A percentile compares a stretch with the other conserved stretches of the same genome.
Evolutionary conservation across 2,329 filamentous ascomycete genomes (phyloP).

Genomic region (Talaromyces sp.): DNA sequence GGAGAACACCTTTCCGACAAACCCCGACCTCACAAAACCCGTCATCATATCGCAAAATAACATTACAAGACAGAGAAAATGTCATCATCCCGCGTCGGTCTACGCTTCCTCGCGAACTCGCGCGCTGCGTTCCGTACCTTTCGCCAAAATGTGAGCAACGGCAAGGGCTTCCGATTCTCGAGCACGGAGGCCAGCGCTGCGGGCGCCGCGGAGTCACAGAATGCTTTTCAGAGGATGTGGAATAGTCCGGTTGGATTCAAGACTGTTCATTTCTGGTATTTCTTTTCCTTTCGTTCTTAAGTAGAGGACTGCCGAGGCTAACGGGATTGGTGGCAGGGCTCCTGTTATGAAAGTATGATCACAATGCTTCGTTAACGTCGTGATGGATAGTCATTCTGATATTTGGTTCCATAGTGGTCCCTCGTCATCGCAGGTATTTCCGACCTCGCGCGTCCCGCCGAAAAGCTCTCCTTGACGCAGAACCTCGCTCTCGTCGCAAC

Average conservation of each 20-base stretch:
- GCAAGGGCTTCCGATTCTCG: slow-evolving; percentile 63
- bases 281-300: neutral
- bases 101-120: slow-evolving; percentile 56
- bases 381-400: neutral
- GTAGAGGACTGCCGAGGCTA: neutral
- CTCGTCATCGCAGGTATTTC: slow-evolving; percentile 88
- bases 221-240: slow-evolving; percentile 72
- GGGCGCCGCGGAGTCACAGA: slow-evolving; percentile 42
- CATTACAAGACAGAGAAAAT: slow-evolving; percentile 16
- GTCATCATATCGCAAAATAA: neutral
- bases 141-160: slow-evolving; percentile 42
- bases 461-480: slow-evolving; percentile 89
- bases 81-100: slow-evolving; percentile 55
- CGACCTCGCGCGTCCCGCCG: slow-evolving; percentile 85
- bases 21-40: neutral
- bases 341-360: slow-evolving; percentile 77
- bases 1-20: neutral
- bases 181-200: slow-evolving; percentile 59
- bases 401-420: slow-evolving; percentile 62
- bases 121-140: slow-evolving; percentile 52
- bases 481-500: slow-evolving; percentile 88
- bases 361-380: neutral
- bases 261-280: slow-evolving; percentile 97
- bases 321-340: slow-evolving; percentile 57
- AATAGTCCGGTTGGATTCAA: slow-evolving; percentile 76